These are phyloP conservation scores for Chaetomiaceae sp. DNA, from an alignment of 2,329 filamentous ascomycete genomes.

Conservation along the genomic window DNA sequence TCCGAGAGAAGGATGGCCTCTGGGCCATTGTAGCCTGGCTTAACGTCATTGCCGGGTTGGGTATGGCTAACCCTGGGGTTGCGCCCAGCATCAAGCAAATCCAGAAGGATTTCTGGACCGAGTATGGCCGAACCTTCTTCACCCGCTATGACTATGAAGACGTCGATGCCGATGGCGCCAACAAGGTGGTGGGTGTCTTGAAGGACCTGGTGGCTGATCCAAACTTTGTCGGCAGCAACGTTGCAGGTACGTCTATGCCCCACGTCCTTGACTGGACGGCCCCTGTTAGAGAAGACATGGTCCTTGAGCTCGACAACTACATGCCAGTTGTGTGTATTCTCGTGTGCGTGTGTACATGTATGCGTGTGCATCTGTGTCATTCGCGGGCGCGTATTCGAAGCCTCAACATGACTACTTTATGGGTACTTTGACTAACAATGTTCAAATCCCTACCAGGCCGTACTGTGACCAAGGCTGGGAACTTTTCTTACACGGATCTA, in stretches of 20 bases:
- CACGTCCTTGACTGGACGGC: no score
- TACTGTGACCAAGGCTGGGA: constrained; percentile 83
- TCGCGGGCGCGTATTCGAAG: no score
- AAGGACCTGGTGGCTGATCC: constrained; percentile 70
- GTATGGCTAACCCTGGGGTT: constrained; percentile 71
- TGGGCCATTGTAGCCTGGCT: constrained; percentile 98
- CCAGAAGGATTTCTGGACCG: constrained; percentile 94
- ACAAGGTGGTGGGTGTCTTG: constrained; percentile 81
- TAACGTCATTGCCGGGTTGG: constrained; percentile 95
- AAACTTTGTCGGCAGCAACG: constrained; percentile 74
- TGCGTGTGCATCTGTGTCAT: no score
- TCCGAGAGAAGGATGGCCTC: constrained; percentile 96
- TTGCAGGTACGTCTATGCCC: constrained; percentile 60
- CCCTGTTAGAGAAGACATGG: no score
- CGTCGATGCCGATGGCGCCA: constrained; percentile 84
- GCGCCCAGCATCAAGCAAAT: constrained; percentile 93
- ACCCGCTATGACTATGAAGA: constrained; percentile 98
- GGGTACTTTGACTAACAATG: no score
- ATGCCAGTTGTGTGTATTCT: no score
- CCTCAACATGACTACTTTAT: no score
- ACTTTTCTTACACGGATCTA: constrained; percentile 98
- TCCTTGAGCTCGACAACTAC: no score
- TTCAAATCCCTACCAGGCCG: constrained; percentile 47
- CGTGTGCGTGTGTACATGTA: no score
- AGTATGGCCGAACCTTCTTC: constrained; percentile 97